phyloP scores from a whole-genome alignment of 306 rosid genomes.

The Purshia tridentata region DNA sequence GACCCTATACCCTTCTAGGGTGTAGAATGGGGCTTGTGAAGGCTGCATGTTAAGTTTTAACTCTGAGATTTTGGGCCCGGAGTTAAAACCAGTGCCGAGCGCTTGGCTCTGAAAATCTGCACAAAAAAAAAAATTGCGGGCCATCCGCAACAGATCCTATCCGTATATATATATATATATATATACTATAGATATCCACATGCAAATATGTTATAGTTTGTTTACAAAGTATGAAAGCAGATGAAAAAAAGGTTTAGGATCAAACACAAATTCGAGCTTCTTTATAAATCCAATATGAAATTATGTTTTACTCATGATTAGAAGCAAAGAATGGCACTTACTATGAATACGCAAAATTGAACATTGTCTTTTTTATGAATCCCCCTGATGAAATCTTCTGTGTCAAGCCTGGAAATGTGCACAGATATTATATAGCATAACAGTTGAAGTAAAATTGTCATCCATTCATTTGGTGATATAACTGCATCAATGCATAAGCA shows the following conservation, averaged over 20 bases:
- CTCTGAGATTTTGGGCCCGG: too few relatives aligned
- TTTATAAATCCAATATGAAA: not conserved
- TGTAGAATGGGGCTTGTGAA: too few relatives aligned
- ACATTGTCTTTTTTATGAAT: conserved; percentile 59
- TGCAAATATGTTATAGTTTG: not conserved
- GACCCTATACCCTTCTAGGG: too few relatives aligned
- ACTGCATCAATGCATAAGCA: not conserved
- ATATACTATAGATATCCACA: not conserved
- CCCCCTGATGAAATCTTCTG: conserved; percentile 82
- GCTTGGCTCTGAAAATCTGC: too few relatives aligned
- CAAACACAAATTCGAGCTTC: not conserved
- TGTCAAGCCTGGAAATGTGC: conserved; percentile 63
- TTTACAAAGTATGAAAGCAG: not conserved
- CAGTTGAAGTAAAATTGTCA: not conserved
- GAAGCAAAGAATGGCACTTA: conserved; percentile 40
- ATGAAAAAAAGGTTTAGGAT: not conserved
- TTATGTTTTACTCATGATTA: not conserved
- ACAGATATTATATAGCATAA: conserved; percentile 9
- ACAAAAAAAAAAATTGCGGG: too few relatives aligned
- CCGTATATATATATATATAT: not conserved
- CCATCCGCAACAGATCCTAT: too few relatives aligned
- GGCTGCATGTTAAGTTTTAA: too few relatives aligned
- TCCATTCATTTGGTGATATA: not conserved
- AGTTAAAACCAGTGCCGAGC: too few relatives aligned
- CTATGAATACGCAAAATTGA: conserved; percentile 74